Base-by-base conservation (phyloP, 2,329 filamentous ascomycete species). In the Hymenoscyphus scutula region DNA sequence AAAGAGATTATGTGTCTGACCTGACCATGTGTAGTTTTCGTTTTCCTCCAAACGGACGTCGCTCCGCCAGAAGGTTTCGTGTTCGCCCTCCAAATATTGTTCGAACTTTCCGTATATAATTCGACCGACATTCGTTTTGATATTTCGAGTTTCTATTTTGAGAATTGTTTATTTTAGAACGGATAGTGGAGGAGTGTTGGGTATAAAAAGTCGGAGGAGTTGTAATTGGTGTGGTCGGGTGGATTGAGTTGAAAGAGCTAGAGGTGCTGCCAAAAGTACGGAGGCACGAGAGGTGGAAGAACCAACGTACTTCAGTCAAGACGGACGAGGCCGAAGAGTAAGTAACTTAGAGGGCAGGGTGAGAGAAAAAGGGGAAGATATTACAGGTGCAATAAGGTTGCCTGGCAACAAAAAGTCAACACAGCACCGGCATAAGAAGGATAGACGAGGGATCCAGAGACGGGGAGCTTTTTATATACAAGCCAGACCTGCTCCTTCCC, bases 1-100 rank as follows among this genome's bases (percentile, higher is more conserved):
- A n/a, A 60, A 48, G 45, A 59, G 53, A 37, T 30, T 15, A 48
- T 38, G 59, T 60, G 56, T 60, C 51, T 65, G 63, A 34, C 69
- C 71, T 72, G 64, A 73, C 71, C 58, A 53, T 64, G 61, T 61
- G 60, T 61, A 72, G 69, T 71, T 66, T 60, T 63, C 48, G 69
- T 71, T 66, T 60, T 63, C 48, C 32, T 54, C 55, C 19, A 54
- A 27, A 38, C 61, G 65, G 64, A 53, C 58, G 60, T 64, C 60
- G 61, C 25, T 53, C 32, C 29, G n/a, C 48, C 19, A 34, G 27
- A 53, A 30, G 29, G 19, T 30, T 54, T 45, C n/a, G 57, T 59
- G 45, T 27, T 29, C n/a, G 27, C 58, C 29, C 19, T 25, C 45
- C 6, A 51, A 25, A 48, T 30, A 54, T 59, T 59, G 19, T 59